Conservation (phyloP, 1,284 basidiomycete species). For the Ustilago hordei region DNA sequence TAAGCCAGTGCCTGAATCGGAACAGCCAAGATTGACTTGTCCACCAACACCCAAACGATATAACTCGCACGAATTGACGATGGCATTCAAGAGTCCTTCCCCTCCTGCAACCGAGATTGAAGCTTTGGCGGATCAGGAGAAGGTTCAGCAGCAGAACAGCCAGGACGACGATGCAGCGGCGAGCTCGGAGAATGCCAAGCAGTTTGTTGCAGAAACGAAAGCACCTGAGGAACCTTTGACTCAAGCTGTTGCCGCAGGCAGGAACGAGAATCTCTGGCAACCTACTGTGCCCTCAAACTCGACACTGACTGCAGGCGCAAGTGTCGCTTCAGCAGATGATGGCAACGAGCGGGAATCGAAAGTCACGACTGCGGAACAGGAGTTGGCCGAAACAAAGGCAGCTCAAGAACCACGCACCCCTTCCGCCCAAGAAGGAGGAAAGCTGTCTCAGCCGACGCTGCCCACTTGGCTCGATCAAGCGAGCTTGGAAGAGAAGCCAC, state of each 20-base stretch:
- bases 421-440: not conserved
- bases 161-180: not conserved
- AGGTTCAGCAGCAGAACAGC: not conserved
- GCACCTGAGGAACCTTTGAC: slow-evolving; percentile 47
- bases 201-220: slow-evolving; percentile 39
- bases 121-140: not conserved
- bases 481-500: slow-evolving; percentile 5
- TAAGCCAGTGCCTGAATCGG: slow-evolving; percentile 24
- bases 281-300: slow-evolving; percentile 45
- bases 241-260: slow-evolving; percentile 24
- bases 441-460: slow-evolving; percentile 43
- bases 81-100: slow-evolving; percentile 44
- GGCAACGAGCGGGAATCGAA: slow-evolving; percentile 15
- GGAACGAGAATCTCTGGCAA: slow-evolving; percentile 34
- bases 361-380: slow-evolving; percentile 34
- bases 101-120: slow-evolving; percentile 34
- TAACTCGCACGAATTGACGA: slow-evolving; percentile 50
- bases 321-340: slow-evolving; percentile 13
- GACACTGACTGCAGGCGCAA: slow-evolving; percentile 26
- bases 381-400: slow-evolving; percentile 30
- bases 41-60: slow-evolving; percentile 44
- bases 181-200: slow-evolving; percentile 32
- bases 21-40: slow-evolving; percentile 18
- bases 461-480: slow-evolving; percentile 35
- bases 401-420: slow-evolving; percentile 35